Evolutionary conservation across 441 rosid species (phyloP).

Genomic region (Breynia disticha): DNA sequence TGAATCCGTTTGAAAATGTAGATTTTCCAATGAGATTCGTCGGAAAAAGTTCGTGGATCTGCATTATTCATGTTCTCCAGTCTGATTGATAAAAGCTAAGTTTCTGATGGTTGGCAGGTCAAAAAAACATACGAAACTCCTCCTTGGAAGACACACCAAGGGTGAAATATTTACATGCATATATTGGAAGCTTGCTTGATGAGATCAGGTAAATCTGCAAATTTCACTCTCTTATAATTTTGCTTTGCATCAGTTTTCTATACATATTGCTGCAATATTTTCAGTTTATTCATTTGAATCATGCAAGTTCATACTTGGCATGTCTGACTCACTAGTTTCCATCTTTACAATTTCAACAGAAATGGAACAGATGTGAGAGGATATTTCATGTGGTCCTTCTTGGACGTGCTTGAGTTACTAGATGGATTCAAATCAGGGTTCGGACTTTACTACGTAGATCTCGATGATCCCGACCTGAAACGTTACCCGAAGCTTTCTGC

Average conservation of each 20-base stretch:
- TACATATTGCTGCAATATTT: too few species aligned
- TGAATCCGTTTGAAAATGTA: too few species aligned
- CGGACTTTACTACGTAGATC: slow-evolving; percentile 47
- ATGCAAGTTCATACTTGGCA: slow-evolving; percentile 44
- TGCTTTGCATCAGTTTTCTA: too few species aligned
- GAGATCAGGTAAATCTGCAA: slow-evolving; percentile 35
- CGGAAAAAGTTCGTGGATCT: too few species aligned
- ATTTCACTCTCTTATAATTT: background rate
- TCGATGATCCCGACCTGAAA: slow-evolving; percentile 36
- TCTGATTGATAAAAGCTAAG: too few species aligned
- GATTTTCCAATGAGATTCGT: too few species aligned
- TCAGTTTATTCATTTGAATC: slow-evolving; percentile 34
- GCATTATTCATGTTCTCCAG: too few species aligned
- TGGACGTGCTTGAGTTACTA: slow-evolving; percentile 46
- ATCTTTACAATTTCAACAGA: slow-evolving; percentile 20
- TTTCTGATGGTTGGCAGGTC: slow-evolving; percentile 27
- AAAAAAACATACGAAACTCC: slow-evolving; percentile 16
- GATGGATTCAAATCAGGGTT: slow-evolving; percentile 30
- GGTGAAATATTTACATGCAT: slow-evolving; percentile 33
- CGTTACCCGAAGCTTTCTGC: slow-evolving; percentile 57
- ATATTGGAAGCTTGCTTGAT: slow-evolving; percentile 45
- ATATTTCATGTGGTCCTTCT: slow-evolving; percentile 58
- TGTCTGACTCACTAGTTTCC: too few species aligned
- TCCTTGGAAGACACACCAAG: slow-evolving; percentile 41
- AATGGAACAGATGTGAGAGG: slow-evolving; percentile 57